Percentiles rank a stretch among this genome's conserved stretches.
phyloP scores from a whole-genome alignment of 1,284 basidiomycete genomes.

The Ganoderma lucidum region DNA sequence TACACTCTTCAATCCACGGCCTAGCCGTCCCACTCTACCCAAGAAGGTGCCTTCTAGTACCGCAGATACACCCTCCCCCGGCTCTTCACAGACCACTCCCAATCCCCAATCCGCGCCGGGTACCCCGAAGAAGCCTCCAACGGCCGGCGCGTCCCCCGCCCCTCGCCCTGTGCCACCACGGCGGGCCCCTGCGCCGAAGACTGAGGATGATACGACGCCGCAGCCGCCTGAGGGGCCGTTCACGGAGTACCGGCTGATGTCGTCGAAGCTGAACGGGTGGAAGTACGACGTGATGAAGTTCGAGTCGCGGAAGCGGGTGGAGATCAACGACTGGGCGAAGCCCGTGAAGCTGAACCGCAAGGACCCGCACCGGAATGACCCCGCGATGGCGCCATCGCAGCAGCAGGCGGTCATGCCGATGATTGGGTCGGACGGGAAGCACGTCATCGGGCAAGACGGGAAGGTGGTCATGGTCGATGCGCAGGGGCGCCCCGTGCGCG shows the following conservation, averaged over 20 bases:
- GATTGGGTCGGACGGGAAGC: conserved; percentile 80
- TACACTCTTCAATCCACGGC: conserved; percentile 36
- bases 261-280: conserved; percentile 81
- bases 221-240: conserved; percentile 68
- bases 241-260: conserved; percentile 78
- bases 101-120: conserved; percentile 27
- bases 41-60: conserved; percentile 31
- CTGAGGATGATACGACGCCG: conserved; percentile 50
- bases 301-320: conserved; percentile 72
- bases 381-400: conserved; percentile 47
- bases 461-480: conserved; percentile 82
- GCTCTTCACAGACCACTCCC: conserved; percentile 21
- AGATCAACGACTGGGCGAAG: conserved; percentile 66
- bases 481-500: conserved; percentile 71
- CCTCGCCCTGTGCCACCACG: conserved; percentile 36
- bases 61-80: conserved; percentile 29
- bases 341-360: conserved; percentile 90
- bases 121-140: conserved; percentile 27
- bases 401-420: conserved; percentile 68
- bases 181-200: conserved; percentile 41
- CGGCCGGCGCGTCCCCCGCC: conserved; percentile 19
- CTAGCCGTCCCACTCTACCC: conserved; percentile 26
- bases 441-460: conserved; percentile 77
- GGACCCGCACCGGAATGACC: conserved; percentile 69
- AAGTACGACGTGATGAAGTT: conserved; percentile 89